phyloP scores from a whole-genome alignment of 768 basidiomycete species.

The Tylopilus plumbeoviolaceoides region DNA sequence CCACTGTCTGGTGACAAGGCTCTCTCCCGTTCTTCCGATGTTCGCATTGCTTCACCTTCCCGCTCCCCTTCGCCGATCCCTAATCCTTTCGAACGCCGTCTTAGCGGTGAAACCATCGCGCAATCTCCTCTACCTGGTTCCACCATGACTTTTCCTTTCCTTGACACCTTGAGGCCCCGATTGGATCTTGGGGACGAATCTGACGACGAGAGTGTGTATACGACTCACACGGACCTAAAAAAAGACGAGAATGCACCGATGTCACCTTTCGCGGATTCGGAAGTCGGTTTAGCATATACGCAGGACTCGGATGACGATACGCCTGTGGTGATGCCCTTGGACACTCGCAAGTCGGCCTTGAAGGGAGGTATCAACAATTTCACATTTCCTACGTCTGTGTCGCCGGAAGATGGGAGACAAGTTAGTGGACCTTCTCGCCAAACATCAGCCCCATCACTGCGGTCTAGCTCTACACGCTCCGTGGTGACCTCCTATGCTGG shows the following conservation, averaged over 20 bases:
- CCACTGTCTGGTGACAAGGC: conserved; percentile 17
- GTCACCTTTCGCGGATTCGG: conserved; percentile 30
- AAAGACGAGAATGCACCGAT: conserved; percentile 12
- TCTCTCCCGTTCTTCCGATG: conserved; percentile 11
- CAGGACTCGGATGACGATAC: conserved; percentile 32
- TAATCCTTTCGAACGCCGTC: conserved; percentile 86
- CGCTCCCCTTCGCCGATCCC: conserved; percentile 54
- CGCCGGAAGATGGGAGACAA: conserved; percentile 11
- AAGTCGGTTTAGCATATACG: conserved; percentile 37
- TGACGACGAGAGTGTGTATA: conserved; percentile 34
- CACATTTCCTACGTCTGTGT: conserved; percentile 33
- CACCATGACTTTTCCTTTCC: conserved; percentile 46
- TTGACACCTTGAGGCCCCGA: conserved; percentile 47
- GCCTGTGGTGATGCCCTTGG: conserved; percentile 28
- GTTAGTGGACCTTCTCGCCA: conserved; percentile 26
- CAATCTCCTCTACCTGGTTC: conserved; percentile 20
- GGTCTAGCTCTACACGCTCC: conserved; percentile 20
- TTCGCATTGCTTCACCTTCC: conserved; percentile 29
- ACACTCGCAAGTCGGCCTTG: conserved; percentile 20
- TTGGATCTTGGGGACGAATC: conserved; percentile 24
- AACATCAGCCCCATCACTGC: conserved; percentile 21
- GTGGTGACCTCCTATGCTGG: conserved; percentile 5
- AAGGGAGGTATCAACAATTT: conserved; percentile 22
- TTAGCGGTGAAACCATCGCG: conserved; percentile 63
- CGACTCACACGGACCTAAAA: conserved; percentile 26